Conservation (phyloP, 1,139 yeast species). For the Kodamaea alishanica region DNA sequence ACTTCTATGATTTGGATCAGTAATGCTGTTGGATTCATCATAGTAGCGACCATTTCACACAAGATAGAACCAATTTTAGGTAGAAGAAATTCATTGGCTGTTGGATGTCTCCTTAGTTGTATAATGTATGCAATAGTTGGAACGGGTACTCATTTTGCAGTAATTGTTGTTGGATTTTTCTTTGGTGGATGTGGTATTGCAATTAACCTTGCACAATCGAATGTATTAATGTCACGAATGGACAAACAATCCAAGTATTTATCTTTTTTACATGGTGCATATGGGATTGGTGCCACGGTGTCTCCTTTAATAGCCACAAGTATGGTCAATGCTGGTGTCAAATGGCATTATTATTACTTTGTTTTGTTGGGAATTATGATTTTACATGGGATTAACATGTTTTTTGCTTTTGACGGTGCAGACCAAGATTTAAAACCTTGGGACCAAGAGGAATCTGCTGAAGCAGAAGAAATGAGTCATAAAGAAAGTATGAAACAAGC, state of each 20-base stretch:
- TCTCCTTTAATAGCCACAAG: constrained; percentile 58
- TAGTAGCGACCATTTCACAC: constrained; percentile 38
- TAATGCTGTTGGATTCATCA: constrained; percentile 44
- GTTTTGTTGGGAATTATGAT: constrained; percentile 42
- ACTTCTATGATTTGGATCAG: constrained; percentile 46
- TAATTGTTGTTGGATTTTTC: constrained; percentile 51
- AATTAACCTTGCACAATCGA: constrained; percentile 51
- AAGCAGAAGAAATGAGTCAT: constrained; percentile 1
- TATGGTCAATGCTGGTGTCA: constrained; percentile 43
- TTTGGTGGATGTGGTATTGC: constrained; percentile 62
- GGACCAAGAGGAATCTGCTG: constrained; percentile 9
- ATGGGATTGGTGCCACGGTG: constrained; percentile 62
- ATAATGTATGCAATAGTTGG: constrained; percentile 41
- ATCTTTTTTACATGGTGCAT: constrained; percentile 55
- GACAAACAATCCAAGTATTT: constrained; percentile 47
- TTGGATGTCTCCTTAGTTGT: constrained; percentile 34
- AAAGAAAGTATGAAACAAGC: constrained; percentile 25
- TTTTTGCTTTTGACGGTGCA: constrained; percentile 39
- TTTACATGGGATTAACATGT: constrained; percentile 23
- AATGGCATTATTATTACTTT: constrained; percentile 54
- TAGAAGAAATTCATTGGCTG: constrained; percentile 30
- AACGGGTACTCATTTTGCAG: constrained; percentile 34
- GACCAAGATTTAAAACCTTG: constrained; percentile 25
- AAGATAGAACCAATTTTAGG: constrained; percentile 42
- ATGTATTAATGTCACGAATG: constrained; percentile 52